Evolutionary conservation across 495 filamentous ascomycete species (phyloP).

Genomic region (Staphylotrichum tortipilum): DNA sequence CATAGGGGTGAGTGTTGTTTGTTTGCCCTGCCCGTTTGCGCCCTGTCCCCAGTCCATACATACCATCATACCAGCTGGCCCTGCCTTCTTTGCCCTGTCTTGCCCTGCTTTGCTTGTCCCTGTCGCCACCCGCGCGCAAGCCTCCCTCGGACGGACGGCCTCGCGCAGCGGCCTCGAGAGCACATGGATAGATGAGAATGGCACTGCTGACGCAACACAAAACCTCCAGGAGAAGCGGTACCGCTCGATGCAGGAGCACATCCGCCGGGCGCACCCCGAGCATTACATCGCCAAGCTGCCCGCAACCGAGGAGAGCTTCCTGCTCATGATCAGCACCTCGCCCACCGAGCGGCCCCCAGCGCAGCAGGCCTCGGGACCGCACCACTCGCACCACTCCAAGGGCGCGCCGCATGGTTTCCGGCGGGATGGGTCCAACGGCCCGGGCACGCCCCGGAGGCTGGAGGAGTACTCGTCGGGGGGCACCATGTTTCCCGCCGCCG

Average conservation of each 20-base stretch:
- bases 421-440: constrained; percentile 59
- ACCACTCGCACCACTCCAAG: constrained; percentile 26
- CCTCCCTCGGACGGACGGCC: background rate
- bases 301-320: constrained; percentile 96
- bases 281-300: constrained; percentile 98
- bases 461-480: constrained; percentile 66
- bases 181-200: background rate
- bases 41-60: no score
- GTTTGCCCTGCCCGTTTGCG: no score
- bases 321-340: constrained; percentile 85
- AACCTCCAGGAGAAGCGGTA: constrained; percentile 81
- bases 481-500: constrained; percentile 60
- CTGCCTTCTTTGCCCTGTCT: no score
- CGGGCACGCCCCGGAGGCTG: constrained; percentile 60
- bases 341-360: constrained; percentile 66
- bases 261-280: constrained; percentile 92
- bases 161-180: background rate
- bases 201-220: background rate
- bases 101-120: no score
- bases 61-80: no score
- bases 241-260: constrained; percentile 99
- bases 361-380: constrained; percentile 13
- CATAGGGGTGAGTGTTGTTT: constrained; percentile 77
- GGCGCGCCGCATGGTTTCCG: constrained; percentile 42
- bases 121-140: constrained; percentile 15